A percentile compares a stretch with the other conserved stretches of the same genome.
phyloP scores from a whole-genome alignment of 1,284 basidiomycete genomes.

The Hemileia vastatrix region DNA sequence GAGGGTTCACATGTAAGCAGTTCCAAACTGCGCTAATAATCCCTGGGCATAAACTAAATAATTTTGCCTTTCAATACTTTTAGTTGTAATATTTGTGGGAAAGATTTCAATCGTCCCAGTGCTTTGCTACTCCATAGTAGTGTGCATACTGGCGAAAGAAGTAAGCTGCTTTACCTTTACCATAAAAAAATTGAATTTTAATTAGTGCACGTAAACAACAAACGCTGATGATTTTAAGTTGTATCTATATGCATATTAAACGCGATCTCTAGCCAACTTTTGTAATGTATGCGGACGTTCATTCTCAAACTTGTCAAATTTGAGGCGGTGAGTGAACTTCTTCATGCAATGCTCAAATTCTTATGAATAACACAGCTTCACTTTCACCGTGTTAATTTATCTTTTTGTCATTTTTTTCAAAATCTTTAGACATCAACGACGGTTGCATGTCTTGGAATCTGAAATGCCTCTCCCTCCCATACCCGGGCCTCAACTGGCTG shows the following conservation, averaged over 20 bases:
- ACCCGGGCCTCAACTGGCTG: constrained; percentile 5
- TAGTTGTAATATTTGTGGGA: constrained; percentile 14
- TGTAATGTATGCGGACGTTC: constrained; percentile 17
- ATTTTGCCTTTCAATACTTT: too few relatives aligned
- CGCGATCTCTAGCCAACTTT: constrained; percentile 18
- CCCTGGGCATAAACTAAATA: neutral
- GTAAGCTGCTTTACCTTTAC: neutral
- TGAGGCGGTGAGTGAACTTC: constrained; percentile 6
- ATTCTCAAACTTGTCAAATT: constrained; percentile 16
- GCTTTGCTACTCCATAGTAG: constrained; percentile 14
- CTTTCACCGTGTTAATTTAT: neutral
- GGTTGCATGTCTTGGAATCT: constrained; percentile 21
- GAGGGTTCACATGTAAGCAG: constrained; percentile 10
- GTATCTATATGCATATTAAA: too few relatives aligned
- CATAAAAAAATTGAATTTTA: too few relatives aligned
- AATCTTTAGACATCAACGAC: constrained; percentile 13
- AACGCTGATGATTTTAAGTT: too few relatives aligned
- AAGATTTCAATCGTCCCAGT: constrained; percentile 21
- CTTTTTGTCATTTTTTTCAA: neutral
- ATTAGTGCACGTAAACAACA: too few relatives aligned
- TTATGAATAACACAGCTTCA: too few relatives aligned
- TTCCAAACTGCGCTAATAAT: neutral
- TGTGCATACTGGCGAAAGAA: constrained; percentile 19
- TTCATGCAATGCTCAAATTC: neutral
- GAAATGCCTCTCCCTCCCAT: constrained; percentile 8